A percentile compares a stretch with the other conserved stretches of the same genome.
Evolutionary conservation across 495 filamentous ascomycete species (phyloP).

Genomic region (Annulohypoxylon maeteangense): DNA sequence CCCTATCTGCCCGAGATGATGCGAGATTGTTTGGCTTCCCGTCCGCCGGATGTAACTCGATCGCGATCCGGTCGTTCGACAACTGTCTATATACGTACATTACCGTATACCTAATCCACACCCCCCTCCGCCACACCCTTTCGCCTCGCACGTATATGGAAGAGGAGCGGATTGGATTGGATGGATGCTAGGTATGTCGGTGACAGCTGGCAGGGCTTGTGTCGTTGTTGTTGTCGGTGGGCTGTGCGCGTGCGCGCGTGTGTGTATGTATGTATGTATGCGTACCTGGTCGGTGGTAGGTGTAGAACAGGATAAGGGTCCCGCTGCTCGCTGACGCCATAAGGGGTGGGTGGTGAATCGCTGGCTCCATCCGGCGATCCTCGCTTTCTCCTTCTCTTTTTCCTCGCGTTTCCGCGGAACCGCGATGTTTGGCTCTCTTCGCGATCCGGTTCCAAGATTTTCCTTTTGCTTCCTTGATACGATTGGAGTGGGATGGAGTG

Average conservation of each 20-base stretch:
- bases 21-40: slow-evolving; percentile 14
- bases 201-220: slow-evolving; percentile 29
- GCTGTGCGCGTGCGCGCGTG: neutral
- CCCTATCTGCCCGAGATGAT: slow-evolving; percentile 25
- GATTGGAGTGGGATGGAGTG: neutral
- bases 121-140: neutral
- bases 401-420: neutral
- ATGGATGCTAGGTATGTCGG: slow-evolving; percentile 11
- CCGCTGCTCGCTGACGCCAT: slow-evolving; percentile 6
- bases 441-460: neutral
- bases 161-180: neutral
- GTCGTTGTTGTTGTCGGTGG: neutral
- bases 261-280: neutral
- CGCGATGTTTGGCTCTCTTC: neutral
- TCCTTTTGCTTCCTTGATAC: neutral
- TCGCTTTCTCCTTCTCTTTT: neutral
- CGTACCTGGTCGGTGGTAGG: neutral
- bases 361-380: slow-evolving; percentile 23
- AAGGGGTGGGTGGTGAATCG: neutral
- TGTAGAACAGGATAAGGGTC: neutral
- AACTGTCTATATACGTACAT: neutral
- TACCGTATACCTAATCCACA: neutral
- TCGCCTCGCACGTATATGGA: slow-evolving; percentile 31
- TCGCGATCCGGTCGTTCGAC: slow-evolving; percentile 26
- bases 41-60: slow-evolving; percentile 39